Conservation (phyloP, 148 eudicot species). For the Silene uniflora region DNA sequence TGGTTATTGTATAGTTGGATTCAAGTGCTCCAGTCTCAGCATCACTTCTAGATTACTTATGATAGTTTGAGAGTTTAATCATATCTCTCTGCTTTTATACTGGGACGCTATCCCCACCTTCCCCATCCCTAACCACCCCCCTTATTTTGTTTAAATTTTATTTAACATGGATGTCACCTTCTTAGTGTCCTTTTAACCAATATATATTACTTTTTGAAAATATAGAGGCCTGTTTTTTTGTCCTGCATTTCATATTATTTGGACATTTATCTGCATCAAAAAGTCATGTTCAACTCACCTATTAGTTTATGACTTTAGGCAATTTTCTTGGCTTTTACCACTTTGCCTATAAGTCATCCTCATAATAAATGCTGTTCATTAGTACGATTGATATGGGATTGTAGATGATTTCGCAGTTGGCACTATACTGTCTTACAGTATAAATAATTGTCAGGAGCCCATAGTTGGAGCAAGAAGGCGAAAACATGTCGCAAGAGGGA, state of each 20-base stretch:
- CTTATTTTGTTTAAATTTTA: too few relatives aligned
- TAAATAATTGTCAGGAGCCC: constrained; percentile 26
- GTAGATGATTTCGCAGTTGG: not conserved
- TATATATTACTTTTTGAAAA: not conserved
- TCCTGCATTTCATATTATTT: not conserved
- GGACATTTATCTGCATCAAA: not conserved
- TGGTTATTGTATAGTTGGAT: not conserved
- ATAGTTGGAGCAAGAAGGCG: constrained; percentile 76
- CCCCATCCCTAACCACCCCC: too few relatives aligned
- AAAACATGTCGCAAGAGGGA: constrained; percentile 82
- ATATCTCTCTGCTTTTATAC: too few relatives aligned
- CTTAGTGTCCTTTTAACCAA: not conserved
- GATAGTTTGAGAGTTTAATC: not conserved
- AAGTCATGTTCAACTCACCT: not conserved
- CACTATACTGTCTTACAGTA: not conserved
- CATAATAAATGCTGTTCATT: not conserved
- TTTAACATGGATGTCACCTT: not conserved
- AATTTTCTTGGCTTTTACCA: not conserved
- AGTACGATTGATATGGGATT: not conserved
- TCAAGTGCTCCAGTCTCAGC: not conserved
- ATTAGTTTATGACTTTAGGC: not conserved
- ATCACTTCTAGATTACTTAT: not conserved
- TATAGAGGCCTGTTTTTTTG: not conserved
- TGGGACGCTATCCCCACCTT: too few relatives aligned
- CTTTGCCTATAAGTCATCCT: not conserved